Percentiles rank a stretch among this genome's conserved stretches.
Evolutionary conservation across 2,329 filamentous ascomycete species (phyloP).

Genomic region (Claviceps sp.): DNA sequence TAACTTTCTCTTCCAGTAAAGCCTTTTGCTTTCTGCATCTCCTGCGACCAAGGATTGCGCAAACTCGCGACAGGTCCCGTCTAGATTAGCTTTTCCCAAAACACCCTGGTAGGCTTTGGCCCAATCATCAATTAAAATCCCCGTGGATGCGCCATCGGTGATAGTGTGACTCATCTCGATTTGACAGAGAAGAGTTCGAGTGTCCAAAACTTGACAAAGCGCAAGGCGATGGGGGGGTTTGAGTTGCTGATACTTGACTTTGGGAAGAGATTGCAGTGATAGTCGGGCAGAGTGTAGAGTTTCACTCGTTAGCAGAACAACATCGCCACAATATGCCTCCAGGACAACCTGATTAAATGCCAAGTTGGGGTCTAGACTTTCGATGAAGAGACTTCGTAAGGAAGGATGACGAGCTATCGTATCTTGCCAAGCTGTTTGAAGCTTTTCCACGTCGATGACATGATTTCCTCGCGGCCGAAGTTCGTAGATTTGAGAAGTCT

Average conservation of each 20-base stretch:
- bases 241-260: not conserved
- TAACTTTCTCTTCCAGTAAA: slow-evolving; percentile 7
- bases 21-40: slow-evolving; percentile 1
- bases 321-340: not conserved
- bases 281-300: not conserved
- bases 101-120: slow-evolving; percentile 1
- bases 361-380: not conserved
- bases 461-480: slow-evolving; percentile 1
- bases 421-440: slow-evolving; percentile 8
- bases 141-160: slow-evolving; percentile 20
- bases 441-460: not conserved
- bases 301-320: not conserved
- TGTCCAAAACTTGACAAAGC: not conserved
- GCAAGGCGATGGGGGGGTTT: slow-evolving; percentile 2
- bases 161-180: slow-evolving; percentile 23
- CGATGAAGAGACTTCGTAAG: slow-evolving; percentile 7
- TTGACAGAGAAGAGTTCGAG: slow-evolving; percentile 10
- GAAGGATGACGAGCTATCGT: slow-evolving; percentile 5
- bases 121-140: slow-evolving; percentile 5
- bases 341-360: slow-evolving; percentile 6
- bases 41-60: not conserved
- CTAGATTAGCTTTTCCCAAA: not conserved
- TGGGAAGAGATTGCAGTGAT: not conserved
- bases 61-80: slow-evolving; percentile 4
- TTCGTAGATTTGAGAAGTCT: slow-evolving; percentile 10